These are phyloP conservation scores for Metschnikowia amazonensis DNA, from an alignment of 805 yeast genomes.

Conservation along the genomic window DNA sequence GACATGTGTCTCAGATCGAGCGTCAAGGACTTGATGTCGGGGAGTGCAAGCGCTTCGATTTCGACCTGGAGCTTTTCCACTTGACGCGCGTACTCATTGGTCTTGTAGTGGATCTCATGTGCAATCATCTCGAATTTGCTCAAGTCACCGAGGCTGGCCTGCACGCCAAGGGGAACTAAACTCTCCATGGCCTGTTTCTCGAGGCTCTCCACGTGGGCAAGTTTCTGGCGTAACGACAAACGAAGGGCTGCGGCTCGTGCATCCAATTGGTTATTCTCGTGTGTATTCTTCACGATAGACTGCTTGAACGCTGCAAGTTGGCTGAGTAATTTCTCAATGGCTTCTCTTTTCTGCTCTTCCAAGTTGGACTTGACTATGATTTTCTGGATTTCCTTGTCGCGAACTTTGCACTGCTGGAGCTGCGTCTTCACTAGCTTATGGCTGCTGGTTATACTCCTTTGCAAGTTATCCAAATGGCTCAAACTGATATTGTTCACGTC, in stretches of 20 bases:
- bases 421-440: neutral
- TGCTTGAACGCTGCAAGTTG: conserved; percentile 23
- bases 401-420: conserved; percentile 2
- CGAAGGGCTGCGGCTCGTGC: conserved; percentile 25
- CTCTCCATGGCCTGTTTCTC: conserved; percentile 23
- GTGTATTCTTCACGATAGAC: conserved; percentile 9
- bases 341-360: neutral
- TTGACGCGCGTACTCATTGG: conserved; percentile 9
- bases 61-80: conserved; percentile 8
- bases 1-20: neutral
- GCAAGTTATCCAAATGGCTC: conserved; percentile 16
- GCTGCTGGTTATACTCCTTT: neutral
- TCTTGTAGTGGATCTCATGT: conserved; percentile 25
- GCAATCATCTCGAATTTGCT: conserved; percentile 28
- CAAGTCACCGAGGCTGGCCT: conserved; percentile 18
- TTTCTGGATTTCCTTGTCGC: conserved; percentile 6
- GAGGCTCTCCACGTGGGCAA: conserved; percentile 20
- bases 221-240: conserved; percentile 25
- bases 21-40: neutral
- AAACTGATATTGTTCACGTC: conserved; percentile 17
- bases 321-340: conserved; percentile 23
- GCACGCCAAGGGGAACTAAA: conserved; percentile 35
- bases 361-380: conserved; percentile 6
- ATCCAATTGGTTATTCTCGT: conserved; percentile 29
- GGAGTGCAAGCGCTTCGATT: conserved; percentile 3